Percentiles rank a stretch among this genome's conserved stretches.
These are phyloP conservation scores for Aspergillus jensenii DNA, from an alignment of 2,329 filamentous ascomycete species.

Conservation along the genomic window DNA sequence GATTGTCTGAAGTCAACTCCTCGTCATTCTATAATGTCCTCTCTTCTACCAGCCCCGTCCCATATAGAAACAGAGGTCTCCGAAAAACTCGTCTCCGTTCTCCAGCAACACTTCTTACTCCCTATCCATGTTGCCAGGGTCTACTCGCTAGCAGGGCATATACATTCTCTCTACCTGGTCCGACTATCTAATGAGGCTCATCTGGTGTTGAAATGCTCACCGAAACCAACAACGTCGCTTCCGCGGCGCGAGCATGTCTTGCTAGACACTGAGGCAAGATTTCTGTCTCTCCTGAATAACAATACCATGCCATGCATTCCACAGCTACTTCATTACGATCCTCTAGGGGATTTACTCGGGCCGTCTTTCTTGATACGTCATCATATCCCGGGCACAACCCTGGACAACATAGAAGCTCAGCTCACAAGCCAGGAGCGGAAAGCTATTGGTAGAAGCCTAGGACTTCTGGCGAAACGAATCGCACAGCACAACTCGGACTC, in stretches of 20 bases:
- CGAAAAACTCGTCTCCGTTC: slow-evolving; percentile 27
- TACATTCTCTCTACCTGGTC: slow-evolving; percentile 38
- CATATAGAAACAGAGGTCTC: slow-evolving; percentile 17
- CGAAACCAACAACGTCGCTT: slow-evolving; percentile 35
- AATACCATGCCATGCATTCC: slow-evolving; percentile 37
- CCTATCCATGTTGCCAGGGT: slow-evolving; percentile 29
- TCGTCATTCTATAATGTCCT: slow-evolving; percentile 14
- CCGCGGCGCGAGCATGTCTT: slow-evolving; percentile 40
- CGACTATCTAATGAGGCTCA: slow-evolving; percentile 39
- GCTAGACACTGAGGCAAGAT: slow-evolving; percentile 42
- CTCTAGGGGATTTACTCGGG: slow-evolving; percentile 24
- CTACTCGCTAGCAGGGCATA: slow-evolving; percentile 28
- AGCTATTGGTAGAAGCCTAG: slow-evolving; percentile 37
- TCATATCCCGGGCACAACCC: slow-evolving; percentile 33
- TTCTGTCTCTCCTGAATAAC: slow-evolving; percentile 37
- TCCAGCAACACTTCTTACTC: slow-evolving; percentile 33
- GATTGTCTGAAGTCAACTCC: neutral
- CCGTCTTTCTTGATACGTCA: slow-evolving; percentile 40
- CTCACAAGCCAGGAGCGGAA: slow-evolving; percentile 31
- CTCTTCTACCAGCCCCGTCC: slow-evolving; percentile 7
- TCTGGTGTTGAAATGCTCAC: slow-evolving; percentile 39
- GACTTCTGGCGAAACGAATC: slow-evolving; percentile 41
- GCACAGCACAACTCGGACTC: slow-evolving; percentile 46
- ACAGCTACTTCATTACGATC: slow-evolving; percentile 38
- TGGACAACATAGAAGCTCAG: slow-evolving; percentile 30